Evolutionary conservation across 164 flowering plant genomes (phyloP), one percentile per base, ranked within the genome.

Genomic region (Stephania cephalantha): DNA sequence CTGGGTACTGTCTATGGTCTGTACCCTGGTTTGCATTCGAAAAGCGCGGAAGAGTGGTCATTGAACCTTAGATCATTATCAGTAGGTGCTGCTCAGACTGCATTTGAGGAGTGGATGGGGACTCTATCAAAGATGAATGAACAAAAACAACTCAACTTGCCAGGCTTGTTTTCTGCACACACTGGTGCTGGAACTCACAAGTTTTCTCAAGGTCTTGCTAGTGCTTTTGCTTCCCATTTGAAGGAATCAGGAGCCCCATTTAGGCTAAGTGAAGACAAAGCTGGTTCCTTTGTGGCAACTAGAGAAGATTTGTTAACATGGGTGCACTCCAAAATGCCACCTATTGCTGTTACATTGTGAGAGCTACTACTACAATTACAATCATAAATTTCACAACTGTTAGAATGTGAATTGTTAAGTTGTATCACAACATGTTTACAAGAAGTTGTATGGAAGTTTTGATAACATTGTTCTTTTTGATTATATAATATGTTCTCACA

Each of bases 31-130:
- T 75, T 95, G 68, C 97, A 93, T 78, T 83, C 83, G 72, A 93
- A 88, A 81, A 85, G 89, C 30, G 72, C 78, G 15, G 77, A 78
- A 3, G 94, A 92, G 70, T 95, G 99, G 99, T 82, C 90, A 15
- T 76, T 93, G 71, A 88, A 93, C 52, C 92, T 93, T 7, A 78
- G 97, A 50, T 89, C 96, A 3, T 81, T 93, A 42, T 93, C 99
- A 0, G 85, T 92, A 11, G 99, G 99, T 64, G 99, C 98, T 52
- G 98, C 99, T 17, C 82, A 84, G 65, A 95, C 99, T 17, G 98
- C 99, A 4, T 88, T 93, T 42, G 97, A 91, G 76, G 99, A 92
- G 69, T 95, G 99, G 98, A 83, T 95, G 90, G 83, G 82, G 25
- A 85, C 88, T 22, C 71, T 95, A 61, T 81, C 85, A 2, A 86